Evolutionary conservation across 1,284 basidiomycete genomes (phyloP).

Genomic region (Austroboletus niveus): DNA sequence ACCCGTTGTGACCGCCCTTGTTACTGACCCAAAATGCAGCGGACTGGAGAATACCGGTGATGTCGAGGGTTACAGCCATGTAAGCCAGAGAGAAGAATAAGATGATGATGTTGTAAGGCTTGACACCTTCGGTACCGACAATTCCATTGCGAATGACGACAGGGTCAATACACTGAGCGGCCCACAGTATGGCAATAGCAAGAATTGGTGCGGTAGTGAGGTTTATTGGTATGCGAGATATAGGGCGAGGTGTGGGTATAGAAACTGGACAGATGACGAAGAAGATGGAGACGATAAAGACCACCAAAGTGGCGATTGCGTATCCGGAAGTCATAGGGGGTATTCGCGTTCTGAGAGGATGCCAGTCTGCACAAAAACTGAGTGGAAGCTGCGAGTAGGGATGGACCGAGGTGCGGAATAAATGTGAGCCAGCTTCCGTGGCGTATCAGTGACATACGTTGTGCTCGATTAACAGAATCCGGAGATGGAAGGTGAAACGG

Average conservation of each 20-base stretch:
- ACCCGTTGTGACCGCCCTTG: conserved; percentile 69
- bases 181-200: conserved; percentile 78
- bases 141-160: conserved; percentile 68
- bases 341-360: background rate
- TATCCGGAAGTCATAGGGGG: conserved; percentile 42
- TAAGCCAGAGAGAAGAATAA: conserved; percentile 93
- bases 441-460: background rate
- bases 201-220: conserved; percentile 76
- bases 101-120: conserved; percentile 92
- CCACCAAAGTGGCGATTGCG: conserved; percentile 63
- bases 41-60: conserved; percentile 83
- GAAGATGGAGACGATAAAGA: conserved; percentile 74
- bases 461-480: background rate
- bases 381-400: background rate
- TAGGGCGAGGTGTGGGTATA: conserved; percentile 45
- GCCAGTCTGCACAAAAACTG: background rate
- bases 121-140: conserved; percentile 70
- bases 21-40: conserved; percentile 87
- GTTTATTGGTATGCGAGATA: conserved; percentile 52
- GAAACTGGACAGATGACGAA: conserved; percentile 67
- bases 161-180: conserved; percentile 69
- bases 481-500: background rate
- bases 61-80: conserved; percentile 90
- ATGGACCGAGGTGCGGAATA: background rate
- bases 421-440: background rate